Evolutionary conservation across 345 rosid genomes (phyloP).

Genomic region (Populus deltoides): DNA sequence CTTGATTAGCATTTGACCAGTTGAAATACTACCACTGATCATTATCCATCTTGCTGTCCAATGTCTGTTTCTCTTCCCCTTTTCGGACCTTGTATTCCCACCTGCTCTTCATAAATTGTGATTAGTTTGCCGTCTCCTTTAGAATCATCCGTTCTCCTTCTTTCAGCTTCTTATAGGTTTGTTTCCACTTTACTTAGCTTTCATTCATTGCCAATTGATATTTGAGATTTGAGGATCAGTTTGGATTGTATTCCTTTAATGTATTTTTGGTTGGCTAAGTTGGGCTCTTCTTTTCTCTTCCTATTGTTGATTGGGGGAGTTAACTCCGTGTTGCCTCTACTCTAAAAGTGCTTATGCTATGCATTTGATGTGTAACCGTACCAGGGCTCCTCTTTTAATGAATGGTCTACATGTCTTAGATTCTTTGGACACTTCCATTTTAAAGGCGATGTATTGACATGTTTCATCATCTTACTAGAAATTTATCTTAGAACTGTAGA

Average conservation of each 20-base stretch:
- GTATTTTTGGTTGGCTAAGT: too few relatives aligned
- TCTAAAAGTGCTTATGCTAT: constrained; percentile 8
- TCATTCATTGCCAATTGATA: neutral
- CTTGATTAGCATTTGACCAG: neutral
- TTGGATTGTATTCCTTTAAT: neutral
- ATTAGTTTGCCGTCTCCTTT: constrained; percentile 9
- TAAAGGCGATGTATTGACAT: constrained; percentile 13
- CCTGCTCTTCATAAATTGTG: neutral
- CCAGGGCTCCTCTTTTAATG: constrained; percentile 9
- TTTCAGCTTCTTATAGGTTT: constrained; percentile 19
- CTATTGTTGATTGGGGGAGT: neutral
- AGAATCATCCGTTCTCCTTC: constrained; percentile 19
- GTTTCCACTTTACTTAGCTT: constrained; percentile 11
- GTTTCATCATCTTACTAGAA: constrained; percentile 10
- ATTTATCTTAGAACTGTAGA: constrained; percentile 10
- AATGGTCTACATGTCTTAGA: neutral
- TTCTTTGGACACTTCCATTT: constrained; percentile 8
- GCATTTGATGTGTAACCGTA: constrained; percentile 17
- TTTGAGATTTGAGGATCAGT: neutral
- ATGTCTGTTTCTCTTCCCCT: neutral
- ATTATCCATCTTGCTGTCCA: constrained; percentile 6
- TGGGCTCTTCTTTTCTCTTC: neutral
- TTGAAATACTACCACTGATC: neutral
- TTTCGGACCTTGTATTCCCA: neutral
- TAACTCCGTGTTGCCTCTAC: neutral